Percentiles rank a stretch among this genome's conserved stretches.
These are phyloP conservation scores for Annulohypoxylon nitens DNA, from an alignment of 495 filamentous ascomycete species.

Conservation along the genomic window DNA sequence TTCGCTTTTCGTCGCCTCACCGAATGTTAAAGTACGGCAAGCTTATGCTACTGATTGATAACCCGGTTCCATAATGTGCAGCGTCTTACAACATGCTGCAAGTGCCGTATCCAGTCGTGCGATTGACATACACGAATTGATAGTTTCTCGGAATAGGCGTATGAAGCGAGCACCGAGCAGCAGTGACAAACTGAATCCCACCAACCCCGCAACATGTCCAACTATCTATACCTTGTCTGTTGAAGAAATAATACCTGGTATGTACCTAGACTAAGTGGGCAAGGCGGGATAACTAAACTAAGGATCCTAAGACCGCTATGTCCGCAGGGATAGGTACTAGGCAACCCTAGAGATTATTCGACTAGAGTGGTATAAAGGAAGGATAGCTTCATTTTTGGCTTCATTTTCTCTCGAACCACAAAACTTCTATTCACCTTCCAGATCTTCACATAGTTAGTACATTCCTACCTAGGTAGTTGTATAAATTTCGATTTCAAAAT, in stretches of 20 bases:
- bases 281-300: background rate
- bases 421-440: background rate
- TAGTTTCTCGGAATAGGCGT: background rate
- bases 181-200: background rate
- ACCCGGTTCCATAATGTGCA: background rate
- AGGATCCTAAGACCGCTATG: constrained; percentile 20
- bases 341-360: background rate
- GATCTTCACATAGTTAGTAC: background rate
- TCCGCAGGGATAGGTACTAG: background rate
- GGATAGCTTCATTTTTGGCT: background rate
- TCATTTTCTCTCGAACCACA: background rate
- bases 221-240: too few species aligned
- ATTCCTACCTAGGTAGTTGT: background rate
- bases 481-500: constrained; percentile 15
- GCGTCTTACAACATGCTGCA: background rate
- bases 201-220: background rate
- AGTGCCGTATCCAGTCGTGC: background rate
- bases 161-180: constrained; percentile 1
- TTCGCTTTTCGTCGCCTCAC: background rate
- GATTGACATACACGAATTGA: background rate
- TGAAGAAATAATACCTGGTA: background rate
- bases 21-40: background rate
- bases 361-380: background rate
- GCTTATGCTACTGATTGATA: background rate
- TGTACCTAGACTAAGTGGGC: background rate